Evolutionary conservation across 2,329 filamentous ascomycete genomes (phyloP).

Genomic region (Fusarium sororula): DNA sequence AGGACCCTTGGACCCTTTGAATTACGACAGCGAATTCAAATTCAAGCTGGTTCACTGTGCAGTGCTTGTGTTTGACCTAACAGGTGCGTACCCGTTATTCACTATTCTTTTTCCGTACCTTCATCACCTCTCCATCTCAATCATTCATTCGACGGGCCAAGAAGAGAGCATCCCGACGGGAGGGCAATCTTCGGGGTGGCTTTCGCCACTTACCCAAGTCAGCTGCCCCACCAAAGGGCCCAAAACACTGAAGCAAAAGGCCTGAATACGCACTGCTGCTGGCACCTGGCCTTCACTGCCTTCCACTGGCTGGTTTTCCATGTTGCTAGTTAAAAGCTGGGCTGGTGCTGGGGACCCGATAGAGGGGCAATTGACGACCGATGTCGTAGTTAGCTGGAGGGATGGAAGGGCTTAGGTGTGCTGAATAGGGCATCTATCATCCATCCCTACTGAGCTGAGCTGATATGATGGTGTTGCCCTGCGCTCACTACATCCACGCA

Average conservation of each 20-base stretch:
- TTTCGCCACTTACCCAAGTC: conserved; percentile 46
- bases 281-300: conserved; percentile 15
- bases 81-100: conserved; percentile 21
- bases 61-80: not conserved
- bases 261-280: conserved; percentile 24
- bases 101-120: conserved; percentile 23
- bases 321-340: conserved; percentile 1
- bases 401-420: not conserved
- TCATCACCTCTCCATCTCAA: not conserved
- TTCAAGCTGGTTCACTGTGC: not conserved
- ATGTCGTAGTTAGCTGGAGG: not conserved
- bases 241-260: conserved; percentile 26
- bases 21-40: conserved; percentile 7
- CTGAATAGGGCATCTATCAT: conserved; percentile 7
- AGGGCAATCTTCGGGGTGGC: conserved; percentile 36
- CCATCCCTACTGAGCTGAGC: conserved; percentile 3
- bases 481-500: not conserved
- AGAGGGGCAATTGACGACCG: not conserved
- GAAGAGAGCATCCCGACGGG: conserved; percentile 3
- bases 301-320: not conserved
- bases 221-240: conserved; percentile 46
- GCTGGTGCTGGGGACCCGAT: not conserved
- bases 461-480: conserved; percentile 21
- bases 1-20: conserved; percentile 36
- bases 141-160: conserved; percentile 7